A percentile compares a stretch with the other conserved stretches of the same genome.
phyloP scores from a whole-genome alignment of 1,139 yeast species.

The Lipomyces yarrowii region DNA sequence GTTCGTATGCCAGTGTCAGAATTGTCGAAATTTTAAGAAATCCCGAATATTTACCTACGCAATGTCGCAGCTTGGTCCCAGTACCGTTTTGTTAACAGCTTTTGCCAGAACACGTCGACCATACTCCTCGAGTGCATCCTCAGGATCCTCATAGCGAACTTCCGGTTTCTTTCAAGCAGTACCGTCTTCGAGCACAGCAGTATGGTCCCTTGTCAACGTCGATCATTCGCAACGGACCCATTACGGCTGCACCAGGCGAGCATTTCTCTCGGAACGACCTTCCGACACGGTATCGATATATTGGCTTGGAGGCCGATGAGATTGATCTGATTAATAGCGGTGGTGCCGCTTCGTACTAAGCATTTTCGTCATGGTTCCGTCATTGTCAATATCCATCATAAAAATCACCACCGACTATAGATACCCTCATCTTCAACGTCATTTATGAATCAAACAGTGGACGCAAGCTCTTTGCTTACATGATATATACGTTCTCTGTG shows the following conservation, averaged over 20 bases:
- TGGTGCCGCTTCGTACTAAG: conserved; percentile 56
- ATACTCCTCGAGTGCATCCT: conserved; percentile 51
- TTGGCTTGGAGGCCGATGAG: conserved; percentile 63
- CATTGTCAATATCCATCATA: neutral
- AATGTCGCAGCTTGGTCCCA: neutral
- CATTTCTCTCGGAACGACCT: conserved; percentile 63
- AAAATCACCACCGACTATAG: neutral
- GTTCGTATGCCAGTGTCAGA: neutral
- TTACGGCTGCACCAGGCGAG: conserved; percentile 53
- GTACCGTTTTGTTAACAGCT: conserved; percentile 1
- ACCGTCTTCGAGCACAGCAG: conserved; percentile 49
- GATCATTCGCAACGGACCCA: conserved; percentile 36
- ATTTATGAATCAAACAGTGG: neutral
- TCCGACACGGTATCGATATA: conserved; percentile 71
- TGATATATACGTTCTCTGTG: neutral
- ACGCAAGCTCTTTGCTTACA: neutral
- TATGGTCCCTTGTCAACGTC: conserved; percentile 42
- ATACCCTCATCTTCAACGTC: neutral
- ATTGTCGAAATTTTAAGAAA: neutral
- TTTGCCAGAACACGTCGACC: conserved; percentile 40
- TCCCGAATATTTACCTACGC: neutral
- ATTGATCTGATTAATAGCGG: conserved; percentile 74
- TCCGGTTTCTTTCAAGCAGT: conserved; percentile 50
- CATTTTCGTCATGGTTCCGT: neutral
- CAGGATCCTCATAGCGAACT: conserved; percentile 51